A percentile compares a stretch with the other conserved stretches of the same genome.
phyloP scores from a whole-genome alignment of 306 rosid genomes.

The Glycine soja region DNA sequence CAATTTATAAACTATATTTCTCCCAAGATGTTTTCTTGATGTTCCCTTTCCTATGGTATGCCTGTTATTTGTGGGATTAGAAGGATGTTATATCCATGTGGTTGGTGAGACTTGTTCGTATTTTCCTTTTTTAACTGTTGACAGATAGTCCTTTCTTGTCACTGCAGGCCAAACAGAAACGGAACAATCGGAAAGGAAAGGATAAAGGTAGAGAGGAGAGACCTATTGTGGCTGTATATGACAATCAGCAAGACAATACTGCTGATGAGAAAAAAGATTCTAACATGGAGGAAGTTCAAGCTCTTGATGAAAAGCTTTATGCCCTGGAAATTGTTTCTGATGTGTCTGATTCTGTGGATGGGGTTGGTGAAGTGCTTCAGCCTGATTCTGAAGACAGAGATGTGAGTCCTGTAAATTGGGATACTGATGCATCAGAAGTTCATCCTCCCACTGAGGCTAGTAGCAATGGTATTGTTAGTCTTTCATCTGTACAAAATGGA shows the following conservation, averaged over 20 bases:
- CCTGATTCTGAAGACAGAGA: slow-evolving; percentile 95
- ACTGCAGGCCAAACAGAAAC: slow-evolving; percentile 88
- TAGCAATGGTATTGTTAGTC: slow-evolving; percentile 66
- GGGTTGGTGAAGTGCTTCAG: slow-evolving; percentile 67
- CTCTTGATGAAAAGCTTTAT: slow-evolving; percentile 68
- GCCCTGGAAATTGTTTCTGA: slow-evolving; percentile 79
- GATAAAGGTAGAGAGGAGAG: slow-evolving; percentile 88
- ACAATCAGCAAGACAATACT: slow-evolving; percentile 56
- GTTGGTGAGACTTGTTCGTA: slow-evolving; percentile 15
- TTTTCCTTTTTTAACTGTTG: slow-evolving; percentile 34
- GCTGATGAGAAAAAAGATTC: slow-evolving; percentile 60
- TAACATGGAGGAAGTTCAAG: slow-evolving; percentile 62
- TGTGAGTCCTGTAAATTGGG: slow-evolving; percentile 87
- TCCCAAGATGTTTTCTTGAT: slow-evolving; percentile 22
- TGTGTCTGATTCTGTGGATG: slow-evolving; percentile 83
- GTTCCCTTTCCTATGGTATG: slow-evolving; percentile 30
- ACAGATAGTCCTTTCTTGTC: slow-evolving; percentile 38
- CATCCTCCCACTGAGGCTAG: slow-evolving; percentile 74
- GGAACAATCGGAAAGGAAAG: slow-evolving; percentile 84
- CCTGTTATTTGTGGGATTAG: slow-evolving; percentile 24
- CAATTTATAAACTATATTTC: slow-evolving; percentile 23
- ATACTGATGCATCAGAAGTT: slow-evolving; percentile 90
- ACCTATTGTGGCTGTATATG: slow-evolving; percentile 51
- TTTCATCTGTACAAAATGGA: slow-evolving; percentile 72
- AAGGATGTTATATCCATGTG: slow-evolving; percentile 12